Evolutionary conservation across 345 rosid genomes (phyloP).

Genomic region (Mallotus nudiflorus): DNA sequence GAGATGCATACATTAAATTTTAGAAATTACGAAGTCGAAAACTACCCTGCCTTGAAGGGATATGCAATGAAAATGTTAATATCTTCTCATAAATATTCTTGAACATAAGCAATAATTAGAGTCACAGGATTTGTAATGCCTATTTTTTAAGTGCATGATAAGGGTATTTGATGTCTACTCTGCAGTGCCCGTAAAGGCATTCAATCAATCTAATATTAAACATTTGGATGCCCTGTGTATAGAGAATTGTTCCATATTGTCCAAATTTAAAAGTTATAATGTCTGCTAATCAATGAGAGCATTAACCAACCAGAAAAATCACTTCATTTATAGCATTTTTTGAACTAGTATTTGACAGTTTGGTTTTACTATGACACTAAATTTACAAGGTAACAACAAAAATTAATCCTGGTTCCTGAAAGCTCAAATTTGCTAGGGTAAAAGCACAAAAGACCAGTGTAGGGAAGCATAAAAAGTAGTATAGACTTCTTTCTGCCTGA

Average conservation of each 20-base stretch:
- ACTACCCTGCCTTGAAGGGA: not conserved
- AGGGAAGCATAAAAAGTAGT: slow-evolving; percentile 4
- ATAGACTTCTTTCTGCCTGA: not conserved
- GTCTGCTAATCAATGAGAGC: not conserved
- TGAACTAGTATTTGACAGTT: not conserved
- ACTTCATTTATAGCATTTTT: not conserved
- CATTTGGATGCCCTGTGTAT: not conserved
- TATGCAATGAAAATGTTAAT: not conserved
- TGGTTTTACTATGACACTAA: slow-evolving; percentile 1
- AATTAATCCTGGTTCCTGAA: not conserved
- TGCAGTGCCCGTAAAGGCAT: slow-evolving; percentile 1
- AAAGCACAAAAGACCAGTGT: not conserved
- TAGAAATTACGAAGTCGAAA: not conserved
- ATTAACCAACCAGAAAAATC: not conserved
- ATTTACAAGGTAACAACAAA: not conserved
- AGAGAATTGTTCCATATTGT: not conserved
- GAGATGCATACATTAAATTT: slow-evolving; percentile 3
- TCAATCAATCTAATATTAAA: not conserved
- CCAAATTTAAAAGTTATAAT: not conserved
- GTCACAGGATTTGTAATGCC: not conserved
- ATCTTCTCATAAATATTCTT: not conserved
- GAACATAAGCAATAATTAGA: not conserved
- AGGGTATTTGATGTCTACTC: not conserved
- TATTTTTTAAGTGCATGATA: not conserved
- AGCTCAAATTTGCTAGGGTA: not conserved